Evolutionary conservation across 2,329 filamentous ascomycete genomes (phyloP), one percentile per base, ranked within the genome.

Genomic region (Lachnellula willkommii): DNA sequence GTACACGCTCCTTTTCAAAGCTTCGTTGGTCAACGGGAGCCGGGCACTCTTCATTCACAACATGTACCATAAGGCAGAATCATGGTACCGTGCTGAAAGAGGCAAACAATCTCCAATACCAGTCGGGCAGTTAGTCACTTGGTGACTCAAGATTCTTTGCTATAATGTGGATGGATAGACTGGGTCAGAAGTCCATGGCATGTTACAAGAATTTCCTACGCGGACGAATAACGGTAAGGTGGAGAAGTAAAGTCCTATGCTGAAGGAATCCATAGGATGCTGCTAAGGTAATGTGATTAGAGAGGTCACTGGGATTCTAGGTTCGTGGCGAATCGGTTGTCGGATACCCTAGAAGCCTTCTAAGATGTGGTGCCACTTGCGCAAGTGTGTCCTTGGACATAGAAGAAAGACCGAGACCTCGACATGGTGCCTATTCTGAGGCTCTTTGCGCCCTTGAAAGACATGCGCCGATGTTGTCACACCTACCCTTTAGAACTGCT

Each of bases 291-390:
- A 59, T 55, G 47, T 57, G 53, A 61, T 57, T 28, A 61, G 57
- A 52, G 32, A 56, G 39, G 24, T 47, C 47, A 55, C 58, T 53
- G 45, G 62, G 60, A 50, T 59, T 39, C 50, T 47, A 52, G 39
- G 17, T 24, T n/a, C 28, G 60, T 62, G 60, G 63, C 62, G 58
- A 66, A 66, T 64, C 58, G 50, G 24, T 54, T 48, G 40, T 28
- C 51, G 24, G 53, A 53, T 40, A 59, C 54, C 56, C 59, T 52
- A 52, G 60, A 57, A 32, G 40, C 17, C 28, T 40, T 53, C 48
- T 49, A 56, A 24, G 43, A 52, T 46, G 43, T 40, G 57, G 57
- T 58, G 42, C 47, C 45, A 56, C 42, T 54, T 22, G 50, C 20
- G 35, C 17, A 45, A 52, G 35, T 17, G 24, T 22, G 28, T 54